Percentiles rank a stretch among this genome's conserved stretches.
These are phyloP conservation scores for Auriscalpium orientale DNA, from an alignment of 768 basidiomycete genomes.

Conservation along the genomic window DNA sequence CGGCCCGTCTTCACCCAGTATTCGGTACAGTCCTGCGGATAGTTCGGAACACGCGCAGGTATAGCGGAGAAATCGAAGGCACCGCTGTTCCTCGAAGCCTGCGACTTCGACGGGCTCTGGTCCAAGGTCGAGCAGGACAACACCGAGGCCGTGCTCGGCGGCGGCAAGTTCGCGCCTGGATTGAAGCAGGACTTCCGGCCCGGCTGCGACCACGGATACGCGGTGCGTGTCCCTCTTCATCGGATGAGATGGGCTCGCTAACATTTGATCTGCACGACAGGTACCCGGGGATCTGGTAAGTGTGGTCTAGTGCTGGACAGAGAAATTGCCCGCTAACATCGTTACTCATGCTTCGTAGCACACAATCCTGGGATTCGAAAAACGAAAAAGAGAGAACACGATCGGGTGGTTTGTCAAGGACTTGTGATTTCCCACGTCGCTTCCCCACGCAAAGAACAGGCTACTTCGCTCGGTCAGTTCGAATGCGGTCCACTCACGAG, in stretches of 20 bases:
- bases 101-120: slow-evolving; percentile 29
- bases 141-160: slow-evolving; percentile 32
- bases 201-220: slow-evolving; percentile 39
- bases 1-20: background rate
- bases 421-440: too few relatives aligned
- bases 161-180: slow-evolving; percentile 29
- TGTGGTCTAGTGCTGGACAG: slow-evolving; percentile 4
- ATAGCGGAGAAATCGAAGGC: slow-evolving; percentile 25
- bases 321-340: slow-evolving; percentile 10
- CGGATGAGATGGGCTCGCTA: background rate
- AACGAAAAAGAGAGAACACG: slow-evolving; percentile 31
- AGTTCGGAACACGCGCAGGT: slow-evolving; percentile 18
- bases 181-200: slow-evolving; percentile 28
- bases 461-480: too few relatives aligned
- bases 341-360: slow-evolving; percentile 20
- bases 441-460: too few relatives aligned
- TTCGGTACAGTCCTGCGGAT: background rate
- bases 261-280: slow-evolving; percentile 22
- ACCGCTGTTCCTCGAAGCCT: slow-evolving; percentile 37
- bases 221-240: slow-evolving; percentile 14
- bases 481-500: too few relatives aligned
- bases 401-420: slow-evolving; percentile 29
- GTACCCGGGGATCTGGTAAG: slow-evolving; percentile 31
- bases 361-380: slow-evolving; percentile 23
- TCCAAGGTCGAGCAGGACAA: slow-evolving; percentile 23